These are phyloP conservation scores for Dimocarpus longan DNA, from an alignment of 345 rosid genomes.

Conservation along the genomic window DNA sequence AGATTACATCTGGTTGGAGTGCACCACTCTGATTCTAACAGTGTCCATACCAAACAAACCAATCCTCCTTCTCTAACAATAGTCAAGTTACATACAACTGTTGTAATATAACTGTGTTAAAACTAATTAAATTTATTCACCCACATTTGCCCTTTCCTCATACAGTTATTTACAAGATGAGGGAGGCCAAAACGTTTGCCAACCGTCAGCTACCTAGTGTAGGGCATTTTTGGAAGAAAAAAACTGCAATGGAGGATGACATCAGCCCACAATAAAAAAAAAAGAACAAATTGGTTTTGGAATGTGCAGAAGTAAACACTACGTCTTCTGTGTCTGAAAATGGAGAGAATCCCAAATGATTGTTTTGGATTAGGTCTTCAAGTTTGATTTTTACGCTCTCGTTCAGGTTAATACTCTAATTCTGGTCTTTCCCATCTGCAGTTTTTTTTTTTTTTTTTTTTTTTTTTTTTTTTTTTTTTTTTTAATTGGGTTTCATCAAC, in stretches of 20 bases:
- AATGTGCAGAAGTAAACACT: neutral
- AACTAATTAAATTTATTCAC: too few species aligned
- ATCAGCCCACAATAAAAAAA: too few species aligned
- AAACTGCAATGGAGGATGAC: neutral
- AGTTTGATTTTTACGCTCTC: too few species aligned
- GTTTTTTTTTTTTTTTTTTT: too few species aligned
- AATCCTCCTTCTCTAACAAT: neutral
- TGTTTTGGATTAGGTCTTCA: too few species aligned
- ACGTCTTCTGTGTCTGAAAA: neutral
- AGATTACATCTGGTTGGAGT: conserved; percentile 64
- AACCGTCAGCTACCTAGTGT: neutral
- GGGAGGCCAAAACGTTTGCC: neutral
- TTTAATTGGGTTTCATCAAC: too few species aligned
- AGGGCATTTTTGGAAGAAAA: neutral
- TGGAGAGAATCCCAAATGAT: neutral
- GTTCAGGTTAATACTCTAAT: too few species aligned
- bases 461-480: too few species aligned
- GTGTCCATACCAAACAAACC: conserved; percentile 6
- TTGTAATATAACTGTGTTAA: too few species aligned
- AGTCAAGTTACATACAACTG: neutral
- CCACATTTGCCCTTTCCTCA: neutral
- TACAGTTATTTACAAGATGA: neutral
- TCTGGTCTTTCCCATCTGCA: too few species aligned
- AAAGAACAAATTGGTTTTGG: too few species aligned
- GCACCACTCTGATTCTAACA: conserved; percentile 12